phyloP scores from a whole-genome alignment of 2,329 filamentous ascomycete genomes.

The Alternaria conjuncta region DNA sequence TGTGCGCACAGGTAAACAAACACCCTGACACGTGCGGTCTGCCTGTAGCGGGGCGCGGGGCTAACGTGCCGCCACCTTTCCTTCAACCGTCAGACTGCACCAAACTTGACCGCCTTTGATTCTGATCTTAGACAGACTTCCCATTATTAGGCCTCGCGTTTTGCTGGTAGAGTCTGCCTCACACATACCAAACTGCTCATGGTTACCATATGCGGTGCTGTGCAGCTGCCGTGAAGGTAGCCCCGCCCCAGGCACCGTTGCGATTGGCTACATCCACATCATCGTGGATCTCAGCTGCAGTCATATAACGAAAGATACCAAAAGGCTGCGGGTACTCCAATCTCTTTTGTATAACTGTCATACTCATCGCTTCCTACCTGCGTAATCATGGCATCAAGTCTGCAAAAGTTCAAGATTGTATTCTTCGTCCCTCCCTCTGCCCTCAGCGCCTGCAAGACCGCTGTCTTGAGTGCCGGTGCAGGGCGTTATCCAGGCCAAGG shows the following conservation, averaged over 20 bases:
- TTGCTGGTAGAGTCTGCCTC: not conserved
- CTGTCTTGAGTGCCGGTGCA: slow-evolving; percentile 56
- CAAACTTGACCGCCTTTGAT: not conserved
- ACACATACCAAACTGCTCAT: not conserved
- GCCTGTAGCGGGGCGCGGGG: slow-evolving; percentile 13
- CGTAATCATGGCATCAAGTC: slow-evolving; percentile 2
- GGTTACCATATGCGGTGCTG: not conserved
- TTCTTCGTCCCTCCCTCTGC: slow-evolving; percentile 52
- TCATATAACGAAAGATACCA: not conserved
- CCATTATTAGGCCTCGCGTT: not conserved
- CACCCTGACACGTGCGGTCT: slow-evolving; percentile 27
- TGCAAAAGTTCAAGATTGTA: slow-evolving; percentile 51
- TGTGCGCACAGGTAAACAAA: slow-evolving; percentile 28
- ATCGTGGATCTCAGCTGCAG: not conserved
- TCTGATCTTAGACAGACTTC: not conserved
- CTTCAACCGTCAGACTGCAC: not conserved
- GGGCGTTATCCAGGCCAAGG: slow-evolving; percentile 51
- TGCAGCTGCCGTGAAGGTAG: not conserved
- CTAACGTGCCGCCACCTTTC: not conserved
- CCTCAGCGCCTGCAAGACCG: slow-evolving; percentile 50
- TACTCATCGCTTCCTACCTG: not conserved
- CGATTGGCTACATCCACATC: not conserved
- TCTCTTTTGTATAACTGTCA: not conserved
- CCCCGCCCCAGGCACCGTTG: not conserved
- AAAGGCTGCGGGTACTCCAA: not conserved